These are phyloP conservation scores for Didymosphaeria variabile DNA, from an alignment of 2,329 filamentous ascomycete species.

Conservation along the genomic window DNA sequence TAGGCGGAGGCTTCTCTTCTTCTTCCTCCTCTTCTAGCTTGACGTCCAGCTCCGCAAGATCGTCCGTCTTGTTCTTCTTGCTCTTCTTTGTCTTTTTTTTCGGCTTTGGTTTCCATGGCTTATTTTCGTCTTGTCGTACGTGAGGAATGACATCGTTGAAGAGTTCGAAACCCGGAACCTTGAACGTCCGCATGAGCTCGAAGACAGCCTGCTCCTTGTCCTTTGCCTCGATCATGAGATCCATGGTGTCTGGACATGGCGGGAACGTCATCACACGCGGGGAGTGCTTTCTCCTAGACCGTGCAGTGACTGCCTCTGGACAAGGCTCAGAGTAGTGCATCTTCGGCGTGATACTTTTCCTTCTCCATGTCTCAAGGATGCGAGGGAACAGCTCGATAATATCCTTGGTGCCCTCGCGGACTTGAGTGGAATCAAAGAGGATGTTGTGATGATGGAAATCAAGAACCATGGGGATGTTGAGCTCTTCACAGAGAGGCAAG, in stretches of 20 bases:
- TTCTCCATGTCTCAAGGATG: constrained; percentile 84
- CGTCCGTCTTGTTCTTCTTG: constrained; percentile 52
- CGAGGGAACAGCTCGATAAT: constrained; percentile 78
- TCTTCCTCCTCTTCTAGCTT: constrained; percentile 54
- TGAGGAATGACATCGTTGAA: constrained; percentile 83
- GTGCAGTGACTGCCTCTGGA: constrained; percentile 76
- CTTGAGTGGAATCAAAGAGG: constrained; percentile 74
- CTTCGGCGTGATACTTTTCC: constrained; percentile 87
- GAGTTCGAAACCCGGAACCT: constrained; percentile 78
- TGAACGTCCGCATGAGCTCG: constrained; percentile 88
- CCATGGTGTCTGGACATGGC: constrained; percentile 83
- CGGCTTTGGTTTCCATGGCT: constrained; percentile 49
- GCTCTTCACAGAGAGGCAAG: constrained; percentile 86
- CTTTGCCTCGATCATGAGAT: constrained; percentile 99
- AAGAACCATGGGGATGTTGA: constrained; percentile 92
- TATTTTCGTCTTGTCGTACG: constrained; percentile 79
- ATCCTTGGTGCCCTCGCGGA: constrained; percentile 85
- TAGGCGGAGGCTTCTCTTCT: constrained; percentile 45
- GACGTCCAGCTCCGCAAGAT: constrained; percentile 50
- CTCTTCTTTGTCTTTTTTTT: constrained; percentile 58
- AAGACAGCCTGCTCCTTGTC: constrained; percentile 98
- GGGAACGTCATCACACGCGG: constrained; percentile 81
- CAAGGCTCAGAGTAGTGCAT: constrained; percentile 95
- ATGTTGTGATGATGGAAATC: constrained; percentile 98
- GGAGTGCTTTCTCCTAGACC: constrained; percentile 85